Percentiles rank a stretch among this genome's conserved stretches.
phyloP scores from a whole-genome alignment of 2,329 filamentous ascomycete species.

The Exophiala calicioides region DNA sequence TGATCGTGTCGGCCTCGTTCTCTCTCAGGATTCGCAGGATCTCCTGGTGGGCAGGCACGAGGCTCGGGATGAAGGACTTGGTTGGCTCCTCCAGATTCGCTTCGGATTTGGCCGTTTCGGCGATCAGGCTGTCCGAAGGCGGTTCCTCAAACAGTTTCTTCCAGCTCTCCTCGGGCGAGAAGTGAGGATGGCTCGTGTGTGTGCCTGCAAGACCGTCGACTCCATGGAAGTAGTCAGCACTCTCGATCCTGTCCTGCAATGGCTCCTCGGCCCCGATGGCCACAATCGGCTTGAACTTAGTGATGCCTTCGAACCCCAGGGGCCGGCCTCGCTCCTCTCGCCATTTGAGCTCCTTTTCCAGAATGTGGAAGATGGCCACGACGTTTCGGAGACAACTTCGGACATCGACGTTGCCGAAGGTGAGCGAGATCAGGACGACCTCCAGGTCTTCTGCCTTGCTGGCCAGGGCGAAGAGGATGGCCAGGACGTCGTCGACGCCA shows the following conservation, averaged over 20 bases:
- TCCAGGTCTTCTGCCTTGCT: slow-evolving; percentile 82
- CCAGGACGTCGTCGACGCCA: slow-evolving; percentile 89
- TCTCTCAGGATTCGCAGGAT: slow-evolving; percentile 84
- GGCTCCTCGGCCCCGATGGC: slow-evolving; percentile 85
- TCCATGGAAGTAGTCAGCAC: slow-evolving; percentile 85
- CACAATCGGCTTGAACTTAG: slow-evolving; percentile 74
- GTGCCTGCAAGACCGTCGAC: slow-evolving; percentile 75
- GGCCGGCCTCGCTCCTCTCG: slow-evolving; percentile 66
- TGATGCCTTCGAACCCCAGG: slow-evolving; percentile 72
- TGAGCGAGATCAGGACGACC: slow-evolving; percentile 80
- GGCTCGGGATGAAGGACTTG: slow-evolving; percentile 73
- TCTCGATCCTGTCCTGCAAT: slow-evolving; percentile 76
- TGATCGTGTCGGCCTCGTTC: slow-evolving; percentile 79
- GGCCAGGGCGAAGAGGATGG: slow-evolving; percentile 81
- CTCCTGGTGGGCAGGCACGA: slow-evolving; percentile 73
- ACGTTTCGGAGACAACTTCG: slow-evolving; percentile 87
- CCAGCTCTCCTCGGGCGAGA: slow-evolving; percentile 74
- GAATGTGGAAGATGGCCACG: slow-evolving; percentile 84
- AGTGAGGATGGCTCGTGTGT: slow-evolving; percentile 67
- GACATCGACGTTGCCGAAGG: slow-evolving; percentile 90
- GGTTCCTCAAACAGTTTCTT: slow-evolving; percentile 62
- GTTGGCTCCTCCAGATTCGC: slow-evolving; percentile 31
- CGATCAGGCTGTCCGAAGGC: slow-evolving; percentile 44
- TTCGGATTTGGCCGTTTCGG: slow-evolving; percentile 47
- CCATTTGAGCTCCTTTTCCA: slow-evolving; percentile 88